phyloP scores from a whole-genome alignment of 2,329 filamentous ascomycete genomes.

The Fusarium sp. region DNA sequence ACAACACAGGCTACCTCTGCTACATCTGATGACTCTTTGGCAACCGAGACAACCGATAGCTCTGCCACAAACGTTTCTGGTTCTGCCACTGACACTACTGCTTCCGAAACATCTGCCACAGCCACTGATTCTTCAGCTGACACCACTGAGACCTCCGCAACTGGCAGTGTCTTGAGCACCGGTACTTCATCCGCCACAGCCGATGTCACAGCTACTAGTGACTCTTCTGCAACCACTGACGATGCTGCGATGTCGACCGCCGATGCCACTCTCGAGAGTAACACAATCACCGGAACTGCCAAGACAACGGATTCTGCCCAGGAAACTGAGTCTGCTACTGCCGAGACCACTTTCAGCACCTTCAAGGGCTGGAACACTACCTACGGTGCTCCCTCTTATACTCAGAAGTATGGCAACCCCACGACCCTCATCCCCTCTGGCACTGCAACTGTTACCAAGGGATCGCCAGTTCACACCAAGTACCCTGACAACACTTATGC shows the following conservation, averaged over 20 bases:
- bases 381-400: conserved; percentile 7
- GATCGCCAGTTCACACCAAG: conserved; percentile 22
- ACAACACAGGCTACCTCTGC: conserved; percentile 15
- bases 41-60: conserved; percentile 26
- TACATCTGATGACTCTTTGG: not conserved
- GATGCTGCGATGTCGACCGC: not conserved
- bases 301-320: not conserved
- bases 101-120: not conserved
- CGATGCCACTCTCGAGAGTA: not conserved
- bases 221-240: not conserved
- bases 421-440: conserved; percentile 3
- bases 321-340: conserved; percentile 10
- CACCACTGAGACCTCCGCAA: not conserved
- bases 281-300: not conserved
- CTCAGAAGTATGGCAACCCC: conserved; percentile 17
- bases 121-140: conserved; percentile 6
- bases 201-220: not conserved
- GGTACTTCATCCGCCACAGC: not conserved
- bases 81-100: conserved; percentile 5
- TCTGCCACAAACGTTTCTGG: conserved; percentile 31
- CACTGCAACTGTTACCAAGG: conserved; percentile 7
- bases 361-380: conserved; percentile 36
- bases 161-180: not conserved
- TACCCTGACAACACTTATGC: conserved; percentile 13
- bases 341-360: conserved; percentile 25